phyloP scores from a whole-genome alignment of 345 rosid genomes.

The Eucalyptus melliodora region DNA sequence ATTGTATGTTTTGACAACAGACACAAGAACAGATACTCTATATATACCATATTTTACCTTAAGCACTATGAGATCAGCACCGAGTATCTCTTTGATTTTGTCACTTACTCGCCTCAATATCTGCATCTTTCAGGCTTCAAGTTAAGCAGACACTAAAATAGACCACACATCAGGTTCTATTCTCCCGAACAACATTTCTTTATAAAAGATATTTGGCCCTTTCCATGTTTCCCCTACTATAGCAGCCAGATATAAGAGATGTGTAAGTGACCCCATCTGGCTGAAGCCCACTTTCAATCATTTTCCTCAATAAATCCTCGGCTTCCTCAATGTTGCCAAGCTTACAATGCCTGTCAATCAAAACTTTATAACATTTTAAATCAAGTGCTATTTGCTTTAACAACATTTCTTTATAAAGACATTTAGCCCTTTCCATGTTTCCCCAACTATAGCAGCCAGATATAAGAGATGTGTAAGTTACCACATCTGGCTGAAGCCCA shows the following conservation, averaged over 20 bases:
- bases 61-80: not conserved
- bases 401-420: constrained; percentile 26
- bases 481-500: constrained; percentile 54
- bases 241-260: constrained; percentile 35
- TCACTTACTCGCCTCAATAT: not conserved
- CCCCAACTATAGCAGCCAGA: constrained; percentile 24
- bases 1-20: not conserved
- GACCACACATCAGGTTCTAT: constrained; percentile 6
- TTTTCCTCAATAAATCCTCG: constrained; percentile 14
- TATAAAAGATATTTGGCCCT: constrained; percentile 19
- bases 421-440: constrained; percentile 19
- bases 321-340: constrained; percentile 31
- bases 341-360: constrained; percentile 49
- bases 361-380: constrained; percentile 38
- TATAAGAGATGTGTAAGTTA: constrained; percentile 45
- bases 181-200: constrained; percentile 14
- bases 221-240: constrained; percentile 17
- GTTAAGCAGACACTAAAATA: not conserved
- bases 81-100: not conserved
- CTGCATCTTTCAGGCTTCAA: not conserved
- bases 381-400: constrained; percentile 27
- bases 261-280: constrained; percentile 50
- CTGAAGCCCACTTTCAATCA: constrained; percentile 41
- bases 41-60: not conserved
- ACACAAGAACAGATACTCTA: not conserved